phyloP scores from a whole-genome alignment of 129 eudicot species.

The Arctium minus region DNA sequence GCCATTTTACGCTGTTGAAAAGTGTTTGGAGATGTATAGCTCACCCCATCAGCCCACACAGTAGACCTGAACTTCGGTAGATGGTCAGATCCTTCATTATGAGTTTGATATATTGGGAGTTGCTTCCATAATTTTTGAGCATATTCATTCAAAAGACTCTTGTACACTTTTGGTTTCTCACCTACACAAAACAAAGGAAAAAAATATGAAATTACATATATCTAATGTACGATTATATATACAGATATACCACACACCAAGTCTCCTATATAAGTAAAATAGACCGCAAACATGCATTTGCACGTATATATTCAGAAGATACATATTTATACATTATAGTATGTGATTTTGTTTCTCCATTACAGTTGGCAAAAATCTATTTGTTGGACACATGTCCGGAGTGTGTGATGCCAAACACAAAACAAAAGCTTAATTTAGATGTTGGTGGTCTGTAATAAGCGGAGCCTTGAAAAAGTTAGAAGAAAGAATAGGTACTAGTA shows the following conservation, averaged over 20 bases:
- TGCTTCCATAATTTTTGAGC: constrained; percentile 6
- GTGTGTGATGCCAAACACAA: too few relatives aligned
- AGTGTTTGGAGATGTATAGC: constrained; percentile 21
- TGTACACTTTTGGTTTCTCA: background rate
- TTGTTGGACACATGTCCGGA: too few relatives aligned
- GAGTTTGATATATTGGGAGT: background rate
- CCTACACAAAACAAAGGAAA: background rate
- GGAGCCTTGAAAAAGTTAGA: too few relatives aligned
- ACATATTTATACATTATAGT: background rate
- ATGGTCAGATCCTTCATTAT: constrained; percentile 17
- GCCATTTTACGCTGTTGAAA: constrained; percentile 21
- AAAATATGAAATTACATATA: background rate
- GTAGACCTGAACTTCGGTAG: constrained; percentile 13
- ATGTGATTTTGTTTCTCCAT: background rate
- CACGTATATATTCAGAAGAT: background rate
- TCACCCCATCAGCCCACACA: background rate
- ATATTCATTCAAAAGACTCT: background rate
- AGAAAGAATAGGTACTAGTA: too few relatives aligned
- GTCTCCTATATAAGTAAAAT: background rate
- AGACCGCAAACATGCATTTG: background rate
- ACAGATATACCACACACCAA: background rate
- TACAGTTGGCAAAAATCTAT: too few relatives aligned
- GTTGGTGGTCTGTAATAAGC: too few relatives aligned
- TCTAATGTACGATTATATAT: background rate
- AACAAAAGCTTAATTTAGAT: too few relatives aligned